Evolutionary conservation across 352 stramenopile genomes (phyloP).

Genomic region (Globisporangium ultimum): DNA sequence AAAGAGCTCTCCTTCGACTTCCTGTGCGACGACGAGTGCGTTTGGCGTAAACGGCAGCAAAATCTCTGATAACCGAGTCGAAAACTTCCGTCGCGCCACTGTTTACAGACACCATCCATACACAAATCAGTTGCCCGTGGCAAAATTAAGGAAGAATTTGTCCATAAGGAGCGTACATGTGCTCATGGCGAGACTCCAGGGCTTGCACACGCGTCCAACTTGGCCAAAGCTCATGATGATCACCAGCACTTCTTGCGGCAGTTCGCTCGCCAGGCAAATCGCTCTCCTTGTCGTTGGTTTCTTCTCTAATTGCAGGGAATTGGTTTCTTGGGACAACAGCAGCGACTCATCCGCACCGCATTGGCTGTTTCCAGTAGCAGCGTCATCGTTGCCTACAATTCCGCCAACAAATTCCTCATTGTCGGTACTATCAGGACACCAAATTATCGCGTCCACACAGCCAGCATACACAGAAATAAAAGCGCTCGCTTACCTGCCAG

Average conservation of each 20-base stretch:
- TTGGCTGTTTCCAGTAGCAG: background rate
- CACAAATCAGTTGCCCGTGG: background rate
- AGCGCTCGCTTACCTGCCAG: conserved; percentile 21
- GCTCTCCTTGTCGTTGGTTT: background rate
- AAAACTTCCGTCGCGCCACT: conserved; percentile 67
- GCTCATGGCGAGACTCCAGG: conserved; percentile 75
- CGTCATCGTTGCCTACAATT: conserved; percentile 2
- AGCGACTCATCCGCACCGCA: conserved; percentile 6
- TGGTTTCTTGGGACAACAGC: conserved; percentile 16
- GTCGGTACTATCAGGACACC: background rate
- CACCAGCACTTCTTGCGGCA: conserved; percentile 74
- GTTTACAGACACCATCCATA: background rate
- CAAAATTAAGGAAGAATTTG: background rate
- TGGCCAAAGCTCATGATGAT: conserved; percentile 65
- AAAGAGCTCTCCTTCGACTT: conserved; percentile 62
- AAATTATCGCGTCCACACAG: too few species aligned
- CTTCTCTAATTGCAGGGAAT: conserved; percentile 14
- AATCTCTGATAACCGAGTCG: conserved; percentile 45
- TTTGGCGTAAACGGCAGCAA: conserved; percentile 45
- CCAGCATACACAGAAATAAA: background rate
- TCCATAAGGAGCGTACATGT: conserved; percentile 25
- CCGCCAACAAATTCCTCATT: background rate
- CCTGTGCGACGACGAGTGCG: conserved; percentile 39
- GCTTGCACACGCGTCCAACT: conserved; percentile 76
- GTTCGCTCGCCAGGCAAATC: conserved; percentile 30